Evolutionary conservation across 106 monocot species (phyloP), one percentile per base, ranked within the genome.

Genomic region (Iris macrosiphon): DNA sequence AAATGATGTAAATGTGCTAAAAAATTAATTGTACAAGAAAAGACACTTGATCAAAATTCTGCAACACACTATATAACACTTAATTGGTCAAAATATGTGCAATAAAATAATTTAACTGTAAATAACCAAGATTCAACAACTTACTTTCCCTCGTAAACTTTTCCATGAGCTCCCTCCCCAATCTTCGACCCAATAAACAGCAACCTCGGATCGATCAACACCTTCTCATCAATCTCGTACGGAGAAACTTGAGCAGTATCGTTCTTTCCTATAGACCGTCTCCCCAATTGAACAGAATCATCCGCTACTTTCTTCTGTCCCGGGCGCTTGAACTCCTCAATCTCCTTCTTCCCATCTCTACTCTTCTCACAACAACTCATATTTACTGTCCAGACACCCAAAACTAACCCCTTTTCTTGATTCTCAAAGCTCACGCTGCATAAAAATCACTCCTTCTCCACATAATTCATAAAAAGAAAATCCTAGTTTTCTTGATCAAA

Each of bases 81-180:
- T n/a, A n/a, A n/a, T n/a, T n/a, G n/a, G n/a, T n/a, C n/a, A n/a
- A n/a, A n/a, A n/a, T n/a, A n/a, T n/a, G n/a, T n/a, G n/a, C n/a
- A n/a, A n/a, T n/a, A n/a, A n/a, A n/a, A n/a, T n/a, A n/a, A n/a
- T n/a, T n/a, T n/a, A n/a, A n/a, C n/a, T n/a, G n/a, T n/a, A n/a
- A n/a, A n/a, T n/a, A n/a, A n/a, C n/a, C n/a, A n/a, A n/a, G n/a
- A n/a, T n/a, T n/a, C n/a, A 0, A 10, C 14, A 3, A 78, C 79
- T 82, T 79, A 96, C 95, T 75, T 96, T 44, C 95, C 95, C 73
- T 96, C 74, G 51, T 89, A 89, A 27, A 96, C 95, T 58, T 86
- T 89, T 18, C 89, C 95, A 83, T 89, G 89, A 53, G 95, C 89
- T 26, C 95, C 95, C 61, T 89, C 85, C 37, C 95, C 95, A 65